A percentile compares a stretch with the other conserved stretches of the same genome.
These are phyloP conservation scores for Aspergillus asperescens DNA, from an alignment of 495 filamentous ascomycete genomes.

Conservation along the genomic window DNA sequence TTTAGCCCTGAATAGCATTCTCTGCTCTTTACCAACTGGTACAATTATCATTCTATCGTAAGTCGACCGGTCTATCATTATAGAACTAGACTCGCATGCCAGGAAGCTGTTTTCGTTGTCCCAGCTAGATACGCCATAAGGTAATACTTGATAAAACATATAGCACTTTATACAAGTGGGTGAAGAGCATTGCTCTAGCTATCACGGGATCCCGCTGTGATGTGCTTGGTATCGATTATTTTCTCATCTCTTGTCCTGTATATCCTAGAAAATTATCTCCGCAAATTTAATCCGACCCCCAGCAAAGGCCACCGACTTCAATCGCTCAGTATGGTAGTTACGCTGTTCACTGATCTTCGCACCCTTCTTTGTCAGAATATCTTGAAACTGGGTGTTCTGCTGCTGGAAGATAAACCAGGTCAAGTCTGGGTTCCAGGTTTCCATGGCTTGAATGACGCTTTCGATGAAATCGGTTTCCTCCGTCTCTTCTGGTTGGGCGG, in stretches of 20 bases:
- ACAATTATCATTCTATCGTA: too few relatives aligned
- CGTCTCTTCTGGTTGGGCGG: neutral
- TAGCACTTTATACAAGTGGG: neutral
- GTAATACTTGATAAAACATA: too few relatives aligned
- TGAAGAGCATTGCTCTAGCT: too few relatives aligned
- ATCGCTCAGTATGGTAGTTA: slow-evolving; percentile 6
- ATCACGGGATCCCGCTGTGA: too few relatives aligned
- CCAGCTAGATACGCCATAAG: too few relatives aligned
- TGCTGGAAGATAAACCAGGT: slow-evolving; percentile 42
- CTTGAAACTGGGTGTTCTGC: slow-evolving; percentile 10
- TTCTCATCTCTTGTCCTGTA: too few relatives aligned
- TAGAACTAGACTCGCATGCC: too few relatives aligned
- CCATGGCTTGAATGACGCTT: slow-evolving; percentile 37
- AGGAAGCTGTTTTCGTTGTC: too few relatives aligned
- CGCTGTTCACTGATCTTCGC: neutral
- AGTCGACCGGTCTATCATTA: too few relatives aligned
- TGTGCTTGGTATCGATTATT: too few relatives aligned
- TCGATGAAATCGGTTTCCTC: slow-evolving; percentile 25
- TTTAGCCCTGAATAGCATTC: slow-evolving; percentile 4
- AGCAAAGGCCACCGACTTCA: slow-evolving; percentile 18
- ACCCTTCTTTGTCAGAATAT: neutral
- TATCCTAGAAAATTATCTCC: slow-evolving; percentile 26
- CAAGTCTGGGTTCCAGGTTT: slow-evolving; percentile 43
- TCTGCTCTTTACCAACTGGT: neutral
- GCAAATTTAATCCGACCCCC: slow-evolving; percentile 27